Base-by-base conservation (phyloP, 1,139 yeast species). In the Hansenula sp. region DNA sequence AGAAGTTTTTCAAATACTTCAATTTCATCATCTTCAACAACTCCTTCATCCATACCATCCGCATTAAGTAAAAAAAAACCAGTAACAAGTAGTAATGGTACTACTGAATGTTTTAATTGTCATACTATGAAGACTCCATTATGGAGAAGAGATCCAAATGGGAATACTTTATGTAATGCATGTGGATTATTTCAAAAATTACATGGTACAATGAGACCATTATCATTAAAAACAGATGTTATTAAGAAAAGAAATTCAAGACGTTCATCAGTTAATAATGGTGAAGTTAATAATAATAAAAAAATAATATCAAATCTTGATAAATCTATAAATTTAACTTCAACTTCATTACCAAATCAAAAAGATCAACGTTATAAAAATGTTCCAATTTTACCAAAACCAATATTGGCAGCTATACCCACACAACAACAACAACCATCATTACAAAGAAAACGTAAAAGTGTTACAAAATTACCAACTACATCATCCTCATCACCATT, bases 71-170 rank as follows among this genome's bases (percentile, higher is more conserved):
- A 52, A 44, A 53, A 53, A 44, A 52, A 48, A 43, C 43, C 46
- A 1, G 44, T 49, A 9, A 36, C 45, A 10, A 37, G 52, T 22
- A 24, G 3, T 18, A 30, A 17, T 26, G 29, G 34, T 19, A n/a
- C 13, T 14, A 47, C 61, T 9, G 66, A 62, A 41, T 92, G 97
- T 64, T 82, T 85, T 42, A 92, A 92, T 64, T 92, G 98, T 65
- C 85, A 86, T 54, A 92, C 98, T 1, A 84, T 79, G 52, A 90
- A 95, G 32, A 92, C 98, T 0, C 97, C 98, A 2, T 66, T 92
- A 24, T 92, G 98, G 98, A 75, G 98, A 59, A 73, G 97, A 46
- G 95, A 90, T 60, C 89, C 94, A 22, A 86, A 85, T 24, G 97
- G 97, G 11, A 88, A 89, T 58, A 95, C 96, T 2, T 66, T 92